Percentiles rank a stretch among this genome's conserved stretches.
These are phyloP conservation scores for Zygosaccharomyces sapae DNA, from an alignment of 1,139 yeast species.

Conservation along the genomic window DNA sequence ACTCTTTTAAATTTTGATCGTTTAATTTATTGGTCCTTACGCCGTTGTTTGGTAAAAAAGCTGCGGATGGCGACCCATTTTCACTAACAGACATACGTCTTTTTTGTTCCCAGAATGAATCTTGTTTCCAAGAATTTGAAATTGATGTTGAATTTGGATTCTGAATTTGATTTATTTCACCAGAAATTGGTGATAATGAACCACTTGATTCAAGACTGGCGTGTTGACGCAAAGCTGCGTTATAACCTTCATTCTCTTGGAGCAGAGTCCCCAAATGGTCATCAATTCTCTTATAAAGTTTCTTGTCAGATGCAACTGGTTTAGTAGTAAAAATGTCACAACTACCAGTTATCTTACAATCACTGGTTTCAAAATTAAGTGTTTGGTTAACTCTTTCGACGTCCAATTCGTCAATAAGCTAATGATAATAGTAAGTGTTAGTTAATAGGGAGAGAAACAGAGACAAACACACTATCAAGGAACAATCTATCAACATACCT, in stretches of 20 bases:
- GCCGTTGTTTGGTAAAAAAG: constrained; percentile 12
- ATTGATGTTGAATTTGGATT: constrained; percentile 10
- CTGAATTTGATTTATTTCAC: constrained; percentile 6
- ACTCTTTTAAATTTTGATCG: constrained; percentile 36
- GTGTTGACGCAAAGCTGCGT: constrained; percentile 31
- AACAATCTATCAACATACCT: not conserved
- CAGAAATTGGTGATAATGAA: constrained; percentile 19
- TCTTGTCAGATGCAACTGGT: constrained; percentile 84
- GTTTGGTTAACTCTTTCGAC: constrained; percentile 85
- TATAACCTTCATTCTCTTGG: constrained; percentile 45
- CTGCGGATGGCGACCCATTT: constrained; percentile 12
- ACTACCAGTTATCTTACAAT: constrained; percentile 85
- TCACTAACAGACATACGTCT: constrained; percentile 37
- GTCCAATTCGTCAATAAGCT: constrained; percentile 91
- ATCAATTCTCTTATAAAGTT: constrained; percentile 82
- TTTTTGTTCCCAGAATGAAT: constrained; percentile 38
- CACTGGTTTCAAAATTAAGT: constrained; percentile 80
- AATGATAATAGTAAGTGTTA: constrained; percentile 2
- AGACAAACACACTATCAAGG: not conserved
- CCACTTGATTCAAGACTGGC: constrained; percentile 19
- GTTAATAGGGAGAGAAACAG: not conserved
- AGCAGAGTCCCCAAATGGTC: constrained; percentile 66
- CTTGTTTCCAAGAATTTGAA: constrained; percentile 13
- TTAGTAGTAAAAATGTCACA: constrained; percentile 93
- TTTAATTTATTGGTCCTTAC: constrained; percentile 32